These are phyloP conservation scores for Annulohypoxylon nitens DNA, from an alignment of 495 filamentous ascomycete genomes.

Conservation along the genomic window DNA sequence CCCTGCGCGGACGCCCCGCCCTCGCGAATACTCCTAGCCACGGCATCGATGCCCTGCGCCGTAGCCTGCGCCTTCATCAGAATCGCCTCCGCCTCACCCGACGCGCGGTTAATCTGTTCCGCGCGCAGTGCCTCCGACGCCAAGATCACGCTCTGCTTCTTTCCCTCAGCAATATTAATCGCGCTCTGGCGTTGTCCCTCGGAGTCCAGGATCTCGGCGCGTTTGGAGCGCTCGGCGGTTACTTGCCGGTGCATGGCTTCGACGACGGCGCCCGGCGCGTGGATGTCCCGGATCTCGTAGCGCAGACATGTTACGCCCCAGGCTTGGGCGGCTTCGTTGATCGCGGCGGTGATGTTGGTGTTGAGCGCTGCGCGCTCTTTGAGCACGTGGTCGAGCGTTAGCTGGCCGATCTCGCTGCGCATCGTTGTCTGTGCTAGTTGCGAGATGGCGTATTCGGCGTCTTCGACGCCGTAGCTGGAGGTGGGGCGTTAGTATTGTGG, in stretches of 20 bases:
- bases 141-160: conserved; percentile 94
- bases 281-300: conserved; percentile 98
- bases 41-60: conserved; percentile 86
- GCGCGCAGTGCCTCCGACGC: conserved; percentile 91
- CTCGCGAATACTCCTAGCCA: conserved; percentile 76
- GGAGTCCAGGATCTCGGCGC: conserved; percentile 95
- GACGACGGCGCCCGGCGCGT: conserved; percentile 92
- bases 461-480: conserved; percentile 93
- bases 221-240: conserved; percentile 94
- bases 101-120: conserved; percentile 92
- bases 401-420: conserved; percentile 96
- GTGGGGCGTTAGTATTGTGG: conserved; percentile 29
- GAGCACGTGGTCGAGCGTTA: conserved; percentile 95
- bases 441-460: conserved; percentile 98
- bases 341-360: conserved; percentile 95
- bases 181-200: conserved; percentile 96
- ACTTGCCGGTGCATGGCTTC: conserved; percentile 98
- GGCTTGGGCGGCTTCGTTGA: conserved; percentile 96
- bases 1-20: conserved; percentile 80
- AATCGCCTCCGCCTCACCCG: conserved; percentile 94
- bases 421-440: conserved; percentile 99
- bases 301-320: conserved; percentile 97
- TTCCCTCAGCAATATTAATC: conserved; percentile 97
- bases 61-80: conserved; percentile 86
- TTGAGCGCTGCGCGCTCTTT: conserved; percentile 97